phyloP scores from a whole-genome alignment of 2,329 filamentous ascomycete species.

The Fusarium nelsonii region DNA sequence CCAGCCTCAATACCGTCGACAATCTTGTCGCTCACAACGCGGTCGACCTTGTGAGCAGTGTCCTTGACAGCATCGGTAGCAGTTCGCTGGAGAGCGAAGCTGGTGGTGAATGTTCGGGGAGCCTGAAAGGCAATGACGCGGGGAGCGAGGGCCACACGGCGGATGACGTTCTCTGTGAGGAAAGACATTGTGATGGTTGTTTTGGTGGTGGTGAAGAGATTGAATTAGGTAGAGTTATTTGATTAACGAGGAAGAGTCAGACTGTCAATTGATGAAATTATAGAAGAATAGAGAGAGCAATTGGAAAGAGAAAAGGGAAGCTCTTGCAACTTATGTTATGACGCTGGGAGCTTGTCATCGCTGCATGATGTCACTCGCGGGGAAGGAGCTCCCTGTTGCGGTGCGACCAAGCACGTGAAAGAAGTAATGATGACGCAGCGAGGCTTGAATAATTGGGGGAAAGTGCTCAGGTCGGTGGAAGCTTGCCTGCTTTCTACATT shows the following conservation, averaged over 20 bases:
- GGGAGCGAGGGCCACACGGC: slow-evolving; percentile 58
- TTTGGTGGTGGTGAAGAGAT: slow-evolving; percentile 8
- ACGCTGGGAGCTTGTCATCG: slow-evolving; percentile 36
- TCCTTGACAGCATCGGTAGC: slow-evolving; percentile 70
- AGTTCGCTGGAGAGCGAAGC: slow-evolving; percentile 60
- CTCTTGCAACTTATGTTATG: slow-evolving; percentile 38
- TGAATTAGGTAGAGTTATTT: neutral
- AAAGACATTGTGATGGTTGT: slow-evolving; percentile 61
- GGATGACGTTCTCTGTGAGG: slow-evolving; percentile 61
- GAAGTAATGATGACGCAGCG: slow-evolving; percentile 47
- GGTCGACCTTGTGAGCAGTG: slow-evolving; percentile 69
- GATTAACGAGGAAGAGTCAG: neutral
- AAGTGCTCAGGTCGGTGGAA: slow-evolving; percentile 6
- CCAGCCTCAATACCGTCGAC: slow-evolving; percentile 71
- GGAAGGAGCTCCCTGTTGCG: slow-evolving; percentile 40
- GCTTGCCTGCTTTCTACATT: slow-evolving; percentile 14
- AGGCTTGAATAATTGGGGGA: slow-evolving; percentile 29
- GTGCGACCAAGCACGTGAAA: slow-evolving; percentile 41
- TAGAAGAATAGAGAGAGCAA: neutral
- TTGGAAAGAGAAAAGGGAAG: slow-evolving; percentile 21
- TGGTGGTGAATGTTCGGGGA: slow-evolving; percentile 65
- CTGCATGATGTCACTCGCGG: slow-evolving; percentile 48
- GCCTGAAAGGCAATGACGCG: slow-evolving; percentile 55
- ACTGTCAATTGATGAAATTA: slow-evolving; percentile 27
- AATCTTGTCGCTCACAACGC: slow-evolving; percentile 70